These are phyloP conservation scores for Penicillium sp. DNA, from an alignment of 2,329 filamentous ascomycete genomes.

Conservation along the genomic window DNA sequence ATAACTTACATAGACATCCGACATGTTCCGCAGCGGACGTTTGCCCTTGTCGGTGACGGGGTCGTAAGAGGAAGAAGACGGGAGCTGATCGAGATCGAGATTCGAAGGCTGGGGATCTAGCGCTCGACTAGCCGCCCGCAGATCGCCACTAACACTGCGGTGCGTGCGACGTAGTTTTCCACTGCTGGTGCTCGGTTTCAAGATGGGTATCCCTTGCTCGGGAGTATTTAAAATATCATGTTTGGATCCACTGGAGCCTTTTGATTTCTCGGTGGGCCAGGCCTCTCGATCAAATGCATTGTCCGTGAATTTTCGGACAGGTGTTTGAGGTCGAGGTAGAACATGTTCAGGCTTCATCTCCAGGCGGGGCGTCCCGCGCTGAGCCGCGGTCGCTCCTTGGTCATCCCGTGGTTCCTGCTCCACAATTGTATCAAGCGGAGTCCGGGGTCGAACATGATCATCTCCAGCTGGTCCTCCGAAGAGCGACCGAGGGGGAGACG, in stretches of 20 bases:
- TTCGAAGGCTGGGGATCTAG: slow-evolving; percentile 32
- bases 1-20: slow-evolving; percentile 84
- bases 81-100: slow-evolving; percentile 38
- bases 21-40: slow-evolving; percentile 78
- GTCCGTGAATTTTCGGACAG: slow-evolving; percentile 34
- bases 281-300: slow-evolving; percentile 30
- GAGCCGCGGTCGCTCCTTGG: slow-evolving; percentile 41
- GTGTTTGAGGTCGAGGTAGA: slow-evolving; percentile 32
- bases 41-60: slow-evolving; percentile 85
- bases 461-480: slow-evolving; percentile 35
- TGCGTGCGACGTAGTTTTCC: slow-evolving; percentile 65
- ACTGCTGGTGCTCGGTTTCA: slow-evolving; percentile 47
- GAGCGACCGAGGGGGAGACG: slow-evolving; percentile 33
- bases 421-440: slow-evolving; percentile 51
- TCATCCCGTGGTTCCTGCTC: slow-evolving; percentile 44
- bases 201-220: slow-evolving; percentile 30
- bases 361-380: slow-evolving; percentile 31
- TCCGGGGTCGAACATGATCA: slow-evolving; percentile 36
- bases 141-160: slow-evolving; percentile 67
- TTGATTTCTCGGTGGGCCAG: slow-evolving; percentile 32
- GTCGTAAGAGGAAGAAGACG: slow-evolving; percentile 59
- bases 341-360: slow-evolving; percentile 43
- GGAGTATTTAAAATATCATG: slow-evolving; percentile 34
- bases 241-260: neutral
- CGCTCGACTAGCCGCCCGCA: slow-evolving; percentile 63